Evolutionary conservation across 805 yeast genomes (phyloP).

Genomic region (Pichia insulana): DNA sequence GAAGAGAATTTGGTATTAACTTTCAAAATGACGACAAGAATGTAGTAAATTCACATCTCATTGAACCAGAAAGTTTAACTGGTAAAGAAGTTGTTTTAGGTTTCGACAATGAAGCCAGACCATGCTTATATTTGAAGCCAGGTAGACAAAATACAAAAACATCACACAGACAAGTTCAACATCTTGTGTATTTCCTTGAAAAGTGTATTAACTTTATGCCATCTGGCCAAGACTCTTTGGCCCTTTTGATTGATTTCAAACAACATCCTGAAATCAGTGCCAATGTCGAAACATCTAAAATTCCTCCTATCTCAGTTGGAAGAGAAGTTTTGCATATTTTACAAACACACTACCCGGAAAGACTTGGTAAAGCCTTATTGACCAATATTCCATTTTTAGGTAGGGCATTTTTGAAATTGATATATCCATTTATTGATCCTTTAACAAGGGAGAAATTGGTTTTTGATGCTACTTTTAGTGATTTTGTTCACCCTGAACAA

Average conservation of each 20-base stretch:
- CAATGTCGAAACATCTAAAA: slow-evolving; percentile 50
- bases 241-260: slow-evolving; percentile 86
- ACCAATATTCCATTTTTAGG: slow-evolving; percentile 93
- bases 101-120: slow-evolving; percentile 81
- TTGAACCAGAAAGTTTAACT: slow-evolving; percentile 67
- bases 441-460: slow-evolving; percentile 88
- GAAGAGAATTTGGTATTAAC: slow-evolving; percentile 81
- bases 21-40: slow-evolving; percentile 38
- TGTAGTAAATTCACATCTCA: slow-evolving; percentile 42
- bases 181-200: slow-evolving; percentile 86
- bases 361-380: slow-evolving; percentile 85
- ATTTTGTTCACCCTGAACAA: slow-evolving; percentile 75
- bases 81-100: slow-evolving; percentile 93
- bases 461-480: slow-evolving; percentile 78
- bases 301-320: slow-evolving; percentile 85
- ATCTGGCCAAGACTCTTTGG: slow-evolving; percentile 88
- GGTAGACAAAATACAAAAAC: slow-evolving; percentile 95
- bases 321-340: slow-evolving; percentile 87
- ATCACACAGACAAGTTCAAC: slow-evolving; percentile 89
- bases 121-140: slow-evolving; percentile 85
- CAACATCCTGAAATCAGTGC: slow-evolving; percentile 51
- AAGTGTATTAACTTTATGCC: slow-evolving; percentile 93
- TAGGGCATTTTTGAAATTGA: slow-evolving; percentile 83
- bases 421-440: slow-evolving; percentile 95
- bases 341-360: slow-evolving; percentile 96